Conservation (phyloP, 2,329 filamentous ascomycete species). For the Epicoccum sorghinum region DNA sequence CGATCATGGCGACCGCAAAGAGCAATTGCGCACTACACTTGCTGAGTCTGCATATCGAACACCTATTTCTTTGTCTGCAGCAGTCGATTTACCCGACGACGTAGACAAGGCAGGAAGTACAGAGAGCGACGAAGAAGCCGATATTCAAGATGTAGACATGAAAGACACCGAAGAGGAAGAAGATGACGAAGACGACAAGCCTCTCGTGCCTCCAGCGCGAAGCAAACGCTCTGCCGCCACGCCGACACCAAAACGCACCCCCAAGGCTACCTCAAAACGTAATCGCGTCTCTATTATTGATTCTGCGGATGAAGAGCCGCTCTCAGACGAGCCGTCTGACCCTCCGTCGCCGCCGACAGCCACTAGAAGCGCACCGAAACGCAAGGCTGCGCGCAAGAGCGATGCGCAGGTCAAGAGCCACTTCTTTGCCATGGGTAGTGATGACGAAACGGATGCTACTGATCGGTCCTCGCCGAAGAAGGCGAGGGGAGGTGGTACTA, state of each 20-base stretch:
- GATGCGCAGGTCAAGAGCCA: constrained; percentile 42
- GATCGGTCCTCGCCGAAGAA: constrained; percentile 32
- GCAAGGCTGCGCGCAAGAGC: constrained; percentile 36
- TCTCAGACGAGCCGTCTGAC: constrained; percentile 16
- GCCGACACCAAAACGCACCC: background rate
- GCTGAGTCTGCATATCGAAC: constrained; percentile 29
- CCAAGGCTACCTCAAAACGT: constrained; percentile 6
- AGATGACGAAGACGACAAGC: constrained; percentile 37
- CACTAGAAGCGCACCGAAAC: constrained; percentile 28
- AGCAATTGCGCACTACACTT: background rate
- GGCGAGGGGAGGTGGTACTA: constrained; percentile 9
- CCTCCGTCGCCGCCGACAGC: constrained; percentile 12
- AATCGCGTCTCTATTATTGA: constrained; percentile 16
- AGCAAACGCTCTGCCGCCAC: constrained; percentile 17
- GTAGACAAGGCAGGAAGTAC: constrained; percentile 1
- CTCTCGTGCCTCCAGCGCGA: constrained; percentile 9
- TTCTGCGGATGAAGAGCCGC: constrained; percentile 18
- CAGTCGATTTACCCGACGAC: constrained; percentile 27
- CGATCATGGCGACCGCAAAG: constrained; percentile 36
- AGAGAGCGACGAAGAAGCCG: background rate
- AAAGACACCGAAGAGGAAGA: constrained; percentile 3
- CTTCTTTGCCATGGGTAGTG: constrained; percentile 40
- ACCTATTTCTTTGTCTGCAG: constrained; percentile 46
- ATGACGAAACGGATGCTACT: constrained; percentile 42
- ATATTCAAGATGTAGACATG: constrained; percentile 3